Evolutionary conservation across 2,329 filamentous ascomycete species (phyloP).

Genomic region (Myotisia sp.): DNA sequence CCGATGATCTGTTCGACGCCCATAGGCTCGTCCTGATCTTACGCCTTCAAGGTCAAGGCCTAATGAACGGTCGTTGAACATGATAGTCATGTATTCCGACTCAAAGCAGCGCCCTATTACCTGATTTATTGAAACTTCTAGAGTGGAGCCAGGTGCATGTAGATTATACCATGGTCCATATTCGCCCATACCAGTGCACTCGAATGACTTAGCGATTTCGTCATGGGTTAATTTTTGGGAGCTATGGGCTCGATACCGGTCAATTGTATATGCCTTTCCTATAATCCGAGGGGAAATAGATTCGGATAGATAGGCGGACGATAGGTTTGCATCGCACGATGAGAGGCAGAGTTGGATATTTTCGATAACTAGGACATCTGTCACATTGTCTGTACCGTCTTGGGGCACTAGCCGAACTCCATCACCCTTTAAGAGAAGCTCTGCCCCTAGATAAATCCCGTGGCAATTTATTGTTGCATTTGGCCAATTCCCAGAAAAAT

Average conservation of each 20-base stretch:
- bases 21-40: constrained; percentile 34
- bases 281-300: constrained; percentile 34
- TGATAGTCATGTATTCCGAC: constrained; percentile 33
- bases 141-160: constrained; percentile 27
- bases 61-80: constrained; percentile 29
- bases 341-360: constrained; percentile 38
- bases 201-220: constrained; percentile 23
- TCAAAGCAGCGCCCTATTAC: constrained; percentile 43
- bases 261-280: constrained; percentile 35
- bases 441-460: constrained; percentile 43
- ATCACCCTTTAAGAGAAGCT: constrained; percentile 42
- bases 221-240: constrained; percentile 17
- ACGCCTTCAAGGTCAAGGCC: constrained; percentile 35
- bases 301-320: constrained; percentile 34
- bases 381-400: constrained; percentile 22
- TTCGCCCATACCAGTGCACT: constrained; percentile 28
- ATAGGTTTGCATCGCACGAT: constrained; percentile 35
- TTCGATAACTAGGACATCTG: constrained; percentile 41
- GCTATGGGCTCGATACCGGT: constrained; percentile 17
- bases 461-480: constrained; percentile 38
- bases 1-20: constrained; percentile 33
- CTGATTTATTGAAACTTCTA: constrained; percentile 37
- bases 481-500: constrained; percentile 42
- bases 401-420: constrained; percentile 37
- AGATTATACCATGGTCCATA: constrained; percentile 42